Base-by-base conservation (phyloP, 176 grass and related monocot genomes). In the Tillandsia fasciculata region DNA sequence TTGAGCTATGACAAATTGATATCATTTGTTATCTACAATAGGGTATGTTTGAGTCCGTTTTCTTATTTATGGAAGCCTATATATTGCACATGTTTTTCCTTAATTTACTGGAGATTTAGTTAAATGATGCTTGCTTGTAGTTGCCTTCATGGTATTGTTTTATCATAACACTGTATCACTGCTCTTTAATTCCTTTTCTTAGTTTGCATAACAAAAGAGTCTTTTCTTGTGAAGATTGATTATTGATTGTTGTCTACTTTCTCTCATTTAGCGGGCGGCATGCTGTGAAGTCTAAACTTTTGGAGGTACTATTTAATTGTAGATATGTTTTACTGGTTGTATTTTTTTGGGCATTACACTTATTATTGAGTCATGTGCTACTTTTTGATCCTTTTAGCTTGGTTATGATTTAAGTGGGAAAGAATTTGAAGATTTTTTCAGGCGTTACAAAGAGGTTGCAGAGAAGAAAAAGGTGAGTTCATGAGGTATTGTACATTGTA, bases 361-460 rank as follows among this genome's bases (percentile, higher is more conserved):
- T 24, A 74, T 75, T 2, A 52, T 17, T 28, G 17, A 69, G 69
- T 77, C 26, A 70, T 29, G 65, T 63, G 28, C 2, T 83, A n/a
- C 13, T 52, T 29, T 51, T 72, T 42, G 64, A n/a, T 70, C 68
- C 10, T 4, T 72, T 72, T 74, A 99, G 89, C 87, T 93, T 67
- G 94, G 94, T 69, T 99, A 93, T 85, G 84, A 93, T 29, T 84
- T 99, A 65, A 73, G 52, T 74, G 94, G 87, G 20, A 86, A 90
- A 75, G 94, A 99, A 86, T 83, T 99, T 63, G 82, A 90, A 70
- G 94, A 93, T 77, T 89, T 93, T 64, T 99, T 99, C 81, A 99
- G 83, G 74, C 94, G 89, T 65, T 99, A 93, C 75, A 99, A 99
- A 81, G 94, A 93, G 72, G 89, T 99, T 47, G 94, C 94, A 48